Evolutionary conservation across 305 asterid species (phyloP).

Genomic region (Vinca major): DNA sequence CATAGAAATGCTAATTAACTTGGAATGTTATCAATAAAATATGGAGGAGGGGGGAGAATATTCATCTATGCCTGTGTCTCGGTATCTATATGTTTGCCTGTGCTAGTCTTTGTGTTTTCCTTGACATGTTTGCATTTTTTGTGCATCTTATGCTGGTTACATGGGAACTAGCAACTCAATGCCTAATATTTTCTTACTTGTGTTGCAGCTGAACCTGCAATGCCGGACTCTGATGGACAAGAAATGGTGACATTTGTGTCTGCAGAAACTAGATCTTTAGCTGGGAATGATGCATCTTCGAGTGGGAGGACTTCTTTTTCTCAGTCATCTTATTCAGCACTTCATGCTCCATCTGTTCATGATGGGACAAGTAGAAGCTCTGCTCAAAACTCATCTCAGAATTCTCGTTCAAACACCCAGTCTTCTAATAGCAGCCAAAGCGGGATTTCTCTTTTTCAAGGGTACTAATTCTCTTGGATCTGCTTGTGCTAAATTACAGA

Average conservation of each 20-base stretch:
- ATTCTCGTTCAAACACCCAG: constrained; percentile 28
- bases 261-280: constrained; percentile 32
- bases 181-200: constrained; percentile 7
- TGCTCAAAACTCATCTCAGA: constrained; percentile 36
- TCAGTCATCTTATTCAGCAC: constrained; percentile 25
- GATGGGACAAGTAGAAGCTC: constrained; percentile 42
- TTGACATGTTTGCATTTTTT: not conserved
- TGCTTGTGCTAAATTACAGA: not conserved
- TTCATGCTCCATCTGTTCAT: constrained; percentile 52
- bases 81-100: not conserved
- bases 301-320: constrained; percentile 28
- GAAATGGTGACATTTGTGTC: constrained; percentile 63
- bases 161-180: not conserved
- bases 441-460: constrained; percentile 67
- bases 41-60: not conserved
- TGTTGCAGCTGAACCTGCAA: constrained; percentile 38
- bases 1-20: not conserved
- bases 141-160: not conserved
- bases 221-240: constrained; percentile 37
- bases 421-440: constrained; percentile 40
- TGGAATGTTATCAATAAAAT: not conserved
- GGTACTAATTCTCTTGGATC: constrained; percentile 41
- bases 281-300: constrained; percentile 28
- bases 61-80: not conserved
- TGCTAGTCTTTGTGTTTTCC: not conserved